These are phyloP conservation scores for Tulasnella calospora DNA, from an alignment of 768 basidiomycete species.

Conservation along the genomic window DNA sequence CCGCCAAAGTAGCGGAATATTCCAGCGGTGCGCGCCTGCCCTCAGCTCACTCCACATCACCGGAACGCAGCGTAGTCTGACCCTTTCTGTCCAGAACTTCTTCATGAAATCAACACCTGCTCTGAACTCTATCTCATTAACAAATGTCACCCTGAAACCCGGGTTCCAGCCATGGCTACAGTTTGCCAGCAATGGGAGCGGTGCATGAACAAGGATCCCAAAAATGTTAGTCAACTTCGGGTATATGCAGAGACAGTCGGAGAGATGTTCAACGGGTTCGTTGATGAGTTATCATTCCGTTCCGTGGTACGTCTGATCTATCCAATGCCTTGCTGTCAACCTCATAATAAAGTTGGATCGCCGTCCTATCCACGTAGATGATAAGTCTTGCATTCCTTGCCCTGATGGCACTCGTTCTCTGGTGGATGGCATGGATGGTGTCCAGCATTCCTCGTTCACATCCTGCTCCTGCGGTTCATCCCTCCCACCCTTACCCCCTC, in stretches of 20 bases:
- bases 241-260: constrained; percentile 93
- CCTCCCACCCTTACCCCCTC: neutral
- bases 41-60: constrained; percentile 1
- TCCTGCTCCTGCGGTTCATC: neutral
- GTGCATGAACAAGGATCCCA: constrained; percentile 93
- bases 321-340: neutral
- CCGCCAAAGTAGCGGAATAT: constrained; percentile 78
- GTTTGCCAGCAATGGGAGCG: constrained; percentile 87
- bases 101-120: constrained; percentile 89
- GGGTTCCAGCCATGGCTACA: constrained; percentile 81
- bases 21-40: constrained; percentile 64
- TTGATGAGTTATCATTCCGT: constrained; percentile 97
- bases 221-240: constrained; percentile 78
- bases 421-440: neutral
- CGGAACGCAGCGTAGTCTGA: constrained; percentile 21
- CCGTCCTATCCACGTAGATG: neutral
- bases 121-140: constrained; percentile 75
- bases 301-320: constrained; percentile 60
- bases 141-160: constrained; percentile 60
- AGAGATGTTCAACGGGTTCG: constrained; percentile 92
- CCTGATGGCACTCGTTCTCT: neutral
- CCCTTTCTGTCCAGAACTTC: constrained; percentile 55
- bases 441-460: neutral
- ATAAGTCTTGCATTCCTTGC: neutral
- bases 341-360: neutral